Evolutionary conservation across 352 stramenopile genomes (phyloP).

Genomic region (Phytopythium montanum): DNA sequence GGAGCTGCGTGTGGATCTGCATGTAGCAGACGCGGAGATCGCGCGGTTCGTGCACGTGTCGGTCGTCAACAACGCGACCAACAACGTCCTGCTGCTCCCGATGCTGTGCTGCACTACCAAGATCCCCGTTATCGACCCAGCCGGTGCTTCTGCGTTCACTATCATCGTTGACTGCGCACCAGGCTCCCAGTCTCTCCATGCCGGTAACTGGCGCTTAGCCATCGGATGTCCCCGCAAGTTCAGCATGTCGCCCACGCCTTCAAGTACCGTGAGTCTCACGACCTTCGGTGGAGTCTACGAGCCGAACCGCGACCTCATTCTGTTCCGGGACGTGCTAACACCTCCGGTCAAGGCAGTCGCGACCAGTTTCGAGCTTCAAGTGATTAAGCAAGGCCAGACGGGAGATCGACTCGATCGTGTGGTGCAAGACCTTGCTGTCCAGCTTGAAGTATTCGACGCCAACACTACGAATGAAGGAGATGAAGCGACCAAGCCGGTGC

Average conservation of each 20-base stretch:
- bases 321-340: constrained; percentile 59
- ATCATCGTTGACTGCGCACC: constrained; percentile 55
- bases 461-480: constrained; percentile 13
- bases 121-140: constrained; percentile 10
- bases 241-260: constrained; percentile 16
- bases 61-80: constrained; percentile 43
- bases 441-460: constrained; percentile 57
- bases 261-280: constrained; percentile 32
- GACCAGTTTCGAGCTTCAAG: constrained; percentile 44
- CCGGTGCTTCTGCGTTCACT: constrained; percentile 29
- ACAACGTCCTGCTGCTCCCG: constrained; percentile 24
- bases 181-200: constrained; percentile 20
- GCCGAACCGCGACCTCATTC: constrained; percentile 61
- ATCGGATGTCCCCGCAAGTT: constrained; percentile 50
- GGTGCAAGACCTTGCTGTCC: constrained; percentile 31
- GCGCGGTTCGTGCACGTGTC: constrained; percentile 37
- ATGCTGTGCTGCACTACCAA: constrained; percentile 28
- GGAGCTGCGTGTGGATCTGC: constrained; percentile 48
- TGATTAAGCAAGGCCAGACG: constrained; percentile 17
- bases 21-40: constrained; percentile 53
- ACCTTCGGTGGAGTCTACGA: constrained; percentile 49
- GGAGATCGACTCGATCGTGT: constrained; percentile 5
- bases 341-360: constrained; percentile 37
- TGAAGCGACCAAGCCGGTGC: constrained; percentile 4
- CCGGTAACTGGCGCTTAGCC: constrained; percentile 57